A percentile compares a stretch with the other conserved stretches of the same genome.
Evolutionary conservation across 2,329 filamentous ascomycete genomes (phyloP).

Genomic region (Aspergillus novofumigatus): DNA sequence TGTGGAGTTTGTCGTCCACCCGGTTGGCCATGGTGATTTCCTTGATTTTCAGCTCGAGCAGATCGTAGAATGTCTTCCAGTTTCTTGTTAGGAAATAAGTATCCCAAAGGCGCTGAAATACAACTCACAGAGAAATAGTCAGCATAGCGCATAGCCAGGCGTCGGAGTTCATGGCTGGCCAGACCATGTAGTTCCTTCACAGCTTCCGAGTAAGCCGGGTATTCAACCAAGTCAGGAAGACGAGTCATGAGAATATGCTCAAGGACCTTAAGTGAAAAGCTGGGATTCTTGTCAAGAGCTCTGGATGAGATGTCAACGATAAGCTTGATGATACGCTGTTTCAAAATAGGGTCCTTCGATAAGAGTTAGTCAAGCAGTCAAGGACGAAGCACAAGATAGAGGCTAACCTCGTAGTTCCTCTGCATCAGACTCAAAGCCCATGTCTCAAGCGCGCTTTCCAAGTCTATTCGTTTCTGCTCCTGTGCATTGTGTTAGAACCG

Average conservation of each 20-base stretch:
- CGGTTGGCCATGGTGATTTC: conserved; percentile 68
- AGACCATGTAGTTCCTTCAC: conserved; percentile 84
- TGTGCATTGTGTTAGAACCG: conserved; percentile 8
- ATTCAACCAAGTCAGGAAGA: conserved; percentile 66
- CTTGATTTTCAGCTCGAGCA: conserved; percentile 77
- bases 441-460: conserved; percentile 38
- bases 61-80: conserved; percentile 71
- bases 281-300: conserved; percentile 69
- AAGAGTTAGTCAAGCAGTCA: background rate
- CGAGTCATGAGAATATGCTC: conserved; percentile 86
- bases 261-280: conserved; percentile 82
- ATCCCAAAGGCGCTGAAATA: background rate
- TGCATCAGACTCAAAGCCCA: conserved; percentile 42
- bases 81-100: conserved; percentile 21
- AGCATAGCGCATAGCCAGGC: conserved; percentile 84
- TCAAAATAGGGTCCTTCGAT: conserved; percentile 69
- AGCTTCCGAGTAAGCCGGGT: conserved; percentile 74
- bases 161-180: conserved; percentile 81
- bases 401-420: conserved; percentile 36
- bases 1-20: conserved; percentile 75
- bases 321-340: conserved; percentile 75
- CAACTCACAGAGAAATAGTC: conserved; percentile 71
- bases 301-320: conserved; percentile 81
- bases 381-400: background rate
- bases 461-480: conserved; percentile 34